These are phyloP conservation scores for Saturnispora galanensis DNA, from an alignment of 805 yeast genomes.

Conservation along the genomic window DNA sequence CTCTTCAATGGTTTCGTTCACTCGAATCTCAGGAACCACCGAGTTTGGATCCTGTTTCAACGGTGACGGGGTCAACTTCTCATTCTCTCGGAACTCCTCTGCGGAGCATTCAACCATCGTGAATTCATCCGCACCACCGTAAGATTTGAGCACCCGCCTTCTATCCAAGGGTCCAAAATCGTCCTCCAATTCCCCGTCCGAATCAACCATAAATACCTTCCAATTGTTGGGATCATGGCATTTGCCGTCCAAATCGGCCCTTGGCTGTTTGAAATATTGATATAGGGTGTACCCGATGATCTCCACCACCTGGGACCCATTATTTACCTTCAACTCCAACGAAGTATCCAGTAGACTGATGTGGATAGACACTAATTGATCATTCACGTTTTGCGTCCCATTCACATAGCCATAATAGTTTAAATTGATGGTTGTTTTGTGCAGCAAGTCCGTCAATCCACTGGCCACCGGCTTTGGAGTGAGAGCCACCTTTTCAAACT, in stretches of 20 bases:
- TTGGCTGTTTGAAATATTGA: constrained; percentile 18
- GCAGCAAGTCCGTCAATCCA: constrained; percentile 35
- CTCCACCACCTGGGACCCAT: constrained; percentile 38
- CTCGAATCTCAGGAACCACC: not conserved
- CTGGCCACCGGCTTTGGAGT: not conserved
- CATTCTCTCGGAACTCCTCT: constrained; percentile 40
- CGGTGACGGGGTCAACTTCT: constrained; percentile 41
- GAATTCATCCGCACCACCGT: constrained; percentile 65
- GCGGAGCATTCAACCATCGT: constrained; percentile 57
- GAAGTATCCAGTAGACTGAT: constrained; percentile 16
- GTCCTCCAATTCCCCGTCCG: constrained; percentile 88
- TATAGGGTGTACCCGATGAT: constrained; percentile 46
- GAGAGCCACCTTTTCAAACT: not conserved
- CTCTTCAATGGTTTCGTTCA: too few relatives aligned
- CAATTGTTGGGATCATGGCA: constrained; percentile 55
- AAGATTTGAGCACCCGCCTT: constrained; percentile 51
- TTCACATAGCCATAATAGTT: constrained; percentile 27
- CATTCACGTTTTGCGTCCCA: constrained; percentile 8
- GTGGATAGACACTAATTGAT: constrained; percentile 12
- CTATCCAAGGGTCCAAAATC: constrained; percentile 84
- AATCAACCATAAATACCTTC: constrained; percentile 78
- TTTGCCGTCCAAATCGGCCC: constrained; percentile 5
- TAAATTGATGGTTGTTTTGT: constrained; percentile 35
- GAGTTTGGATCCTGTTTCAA: constrained; percentile 11
- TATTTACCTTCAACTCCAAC: constrained; percentile 20